Evolutionary conservation across 2,329 filamentous ascomycete species (phyloP), one percentile per base, ranked within the genome.

Genomic region (Penicillium freii): DNA sequence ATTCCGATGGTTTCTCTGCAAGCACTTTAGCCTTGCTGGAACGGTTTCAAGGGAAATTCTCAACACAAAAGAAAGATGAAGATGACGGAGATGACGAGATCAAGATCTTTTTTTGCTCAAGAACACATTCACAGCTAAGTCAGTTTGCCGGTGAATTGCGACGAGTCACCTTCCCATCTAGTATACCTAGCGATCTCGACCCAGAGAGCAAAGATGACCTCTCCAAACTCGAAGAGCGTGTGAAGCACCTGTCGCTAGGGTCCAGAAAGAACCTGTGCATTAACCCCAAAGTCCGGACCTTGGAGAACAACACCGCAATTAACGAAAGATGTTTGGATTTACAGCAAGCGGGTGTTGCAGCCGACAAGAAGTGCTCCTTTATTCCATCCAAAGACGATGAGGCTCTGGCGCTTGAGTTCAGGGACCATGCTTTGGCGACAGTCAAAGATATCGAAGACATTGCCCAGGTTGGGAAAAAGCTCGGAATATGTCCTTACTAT

Each of bases 371-470:
- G 69, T 99, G 94, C 70, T 77, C 84, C 0, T 96, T 87, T 69
- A 78, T 96, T 15, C 91, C 91, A 0, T 88, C 81, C n/a, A 87
- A 91, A 55, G 89, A 94, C 2, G 88, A 89, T 21, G 79, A 91
- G 51, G 77, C 82, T 5, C 78, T 89, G 27, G 85, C 91, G 0
- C 85, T 92, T 54, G 85, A 90, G 49, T 97, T 99, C 65, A 87
- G 92, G 19, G 93, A 97, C 69, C 86, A 90, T 63, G 84, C 90
- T 1, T 78, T 97, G 36, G 92, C 94, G 0, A 91, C 85, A 0
- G 83, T 99, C 8, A 88, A 90, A 2, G 94, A 99, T 68, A 97
- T 99, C 54, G 94, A 99, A 72, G 94, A 99, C 66, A 80, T 97
- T 39, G 87, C 88, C 21, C 79, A 80, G 15, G 78, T 97, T 1